These are phyloP conservation scores for Toxoplasma gondii DNA, from an alignment of 169 alveolate genomes.

Conservation along the genomic window DNA sequence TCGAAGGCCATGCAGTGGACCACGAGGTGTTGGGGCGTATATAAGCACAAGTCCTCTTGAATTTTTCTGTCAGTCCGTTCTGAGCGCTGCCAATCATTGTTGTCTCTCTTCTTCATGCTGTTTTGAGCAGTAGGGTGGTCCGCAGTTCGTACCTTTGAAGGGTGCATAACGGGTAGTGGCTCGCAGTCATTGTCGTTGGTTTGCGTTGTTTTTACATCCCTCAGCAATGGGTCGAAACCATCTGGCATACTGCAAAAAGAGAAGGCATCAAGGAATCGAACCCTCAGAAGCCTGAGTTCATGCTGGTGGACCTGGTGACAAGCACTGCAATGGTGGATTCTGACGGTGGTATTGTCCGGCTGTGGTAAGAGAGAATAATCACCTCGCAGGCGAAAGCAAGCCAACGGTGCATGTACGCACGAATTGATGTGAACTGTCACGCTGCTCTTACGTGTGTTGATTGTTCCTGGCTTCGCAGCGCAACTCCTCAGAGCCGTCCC, in stretches of 20 bases:
- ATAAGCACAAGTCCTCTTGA: no score
- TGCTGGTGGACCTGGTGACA: conserved; percentile 3
- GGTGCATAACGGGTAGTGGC: no score
- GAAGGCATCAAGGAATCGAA: background rate
- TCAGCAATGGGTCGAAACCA: conserved; percentile 1
- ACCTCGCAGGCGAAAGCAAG: background rate
- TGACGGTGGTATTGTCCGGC: conserved; percentile 3
- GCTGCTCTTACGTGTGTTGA: background rate
- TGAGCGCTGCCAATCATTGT: no score
- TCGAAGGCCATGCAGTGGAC: no score
- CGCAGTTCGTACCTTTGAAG: no score
- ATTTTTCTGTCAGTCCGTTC: no score
- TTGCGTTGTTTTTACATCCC: no score
- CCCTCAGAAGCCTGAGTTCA: background rate
- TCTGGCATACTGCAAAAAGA: background rate
- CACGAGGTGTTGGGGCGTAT: no score
- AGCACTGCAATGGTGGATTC: background rate
- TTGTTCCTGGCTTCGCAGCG: background rate
- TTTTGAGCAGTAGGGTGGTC: no score
- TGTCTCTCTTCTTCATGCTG: no score
- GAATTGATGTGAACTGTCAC: background rate
- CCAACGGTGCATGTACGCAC: background rate
- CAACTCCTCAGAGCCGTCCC: background rate
- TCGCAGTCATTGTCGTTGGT: no score
- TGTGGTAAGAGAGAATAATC: background rate